phyloP scores from a whole-genome alignment of 2,329 filamentous ascomycete genomes.

The Kalmusia sp. region DNA sequence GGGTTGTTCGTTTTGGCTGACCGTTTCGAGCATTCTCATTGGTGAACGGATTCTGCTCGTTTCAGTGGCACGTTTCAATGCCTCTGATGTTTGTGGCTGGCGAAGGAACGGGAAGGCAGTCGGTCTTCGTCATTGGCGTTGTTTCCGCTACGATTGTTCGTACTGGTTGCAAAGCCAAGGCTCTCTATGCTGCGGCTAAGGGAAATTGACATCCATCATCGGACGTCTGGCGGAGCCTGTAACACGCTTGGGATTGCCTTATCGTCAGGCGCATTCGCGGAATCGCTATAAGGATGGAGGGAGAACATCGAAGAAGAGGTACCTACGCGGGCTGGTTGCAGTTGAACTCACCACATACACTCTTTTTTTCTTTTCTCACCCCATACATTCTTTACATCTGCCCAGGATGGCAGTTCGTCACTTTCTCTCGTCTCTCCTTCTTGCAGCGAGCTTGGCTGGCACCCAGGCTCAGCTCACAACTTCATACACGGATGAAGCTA shows the following conservation, averaged over 20 bases:
- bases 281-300: background rate
- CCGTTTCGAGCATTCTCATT: background rate
- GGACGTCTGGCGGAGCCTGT: background rate
- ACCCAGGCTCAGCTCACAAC: slow-evolving; percentile 16
- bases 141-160: background rate
- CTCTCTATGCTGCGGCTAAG: background rate
- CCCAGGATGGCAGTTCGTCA: slow-evolving; percentile 14
- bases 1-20: background rate
- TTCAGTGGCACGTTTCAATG: background rate
- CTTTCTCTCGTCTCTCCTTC: slow-evolving; percentile 11
- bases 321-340: slow-evolving; percentile 7
- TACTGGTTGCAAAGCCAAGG: background rate
- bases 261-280: background rate
- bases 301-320: background rate
- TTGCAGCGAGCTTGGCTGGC: slow-evolving; percentile 13
- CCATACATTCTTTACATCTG: slow-evolving; percentile 11
- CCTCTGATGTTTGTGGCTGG: background rate
- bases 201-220: background rate
- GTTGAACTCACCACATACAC: slow-evolving; percentile 7
- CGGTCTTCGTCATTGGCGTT: slow-evolving; percentile 1
- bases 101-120: background rate
- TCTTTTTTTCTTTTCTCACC: slow-evolving; percentile 4
- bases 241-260: background rate
- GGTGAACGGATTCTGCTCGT: background rate
- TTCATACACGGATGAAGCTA: slow-evolving; percentile 18